Base-by-base conservation (phyloP, 768 basidiomycete genomes). In the Tricholoma sp. region DNA sequence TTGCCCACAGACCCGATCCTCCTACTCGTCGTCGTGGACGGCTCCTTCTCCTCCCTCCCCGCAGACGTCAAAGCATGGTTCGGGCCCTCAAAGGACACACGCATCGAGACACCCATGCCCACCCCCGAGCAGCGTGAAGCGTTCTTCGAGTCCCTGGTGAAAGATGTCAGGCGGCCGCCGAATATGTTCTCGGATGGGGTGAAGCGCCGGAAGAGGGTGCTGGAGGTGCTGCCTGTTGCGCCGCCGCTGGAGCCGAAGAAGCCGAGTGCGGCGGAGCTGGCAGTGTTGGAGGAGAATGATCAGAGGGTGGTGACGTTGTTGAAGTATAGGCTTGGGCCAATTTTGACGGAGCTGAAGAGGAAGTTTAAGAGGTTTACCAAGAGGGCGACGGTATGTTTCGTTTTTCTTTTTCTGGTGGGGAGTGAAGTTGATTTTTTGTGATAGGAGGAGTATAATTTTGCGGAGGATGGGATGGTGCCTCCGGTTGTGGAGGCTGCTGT, bases 1-100 rank as follows among this genome's bases (percentile, higher is more conserved):
- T 78, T 89, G 0, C 91, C 97, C 0, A 89, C 90, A 0, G 97
- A 98, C 65, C 96, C 95, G 2, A 82, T 99, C n/a, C 81, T 99
- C 11, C 76, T 98, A 4, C 80, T 99, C 9, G 95, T 91, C 10
- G 78, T 98, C 18, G 86, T 92, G 15, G 95, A 98, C 57, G 93
- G 89, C 1, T 66, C 76, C 0, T 85, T 89, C 64, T 65, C 76
- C 4, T 76, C 82, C 4, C 74, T 98, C 0, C 93, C 94, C 0
- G 69, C 72, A 1, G 97, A 98, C 61, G 92, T 98, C 18, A 82
- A 85, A 47, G 76, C 81, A 4, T 98, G 97, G 96, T 99, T 99
- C 63, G 97, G 96, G 0, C 74, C 80, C 1, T 78, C 80, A 8
- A 80, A 81, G 41, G 86, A 89, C 42, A 93, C 88, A 62, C 85